These are phyloP conservation scores for Lipomyces spencermartinsiae DNA, from an alignment of 805 yeast genomes.

Conservation along the genomic window DNA sequence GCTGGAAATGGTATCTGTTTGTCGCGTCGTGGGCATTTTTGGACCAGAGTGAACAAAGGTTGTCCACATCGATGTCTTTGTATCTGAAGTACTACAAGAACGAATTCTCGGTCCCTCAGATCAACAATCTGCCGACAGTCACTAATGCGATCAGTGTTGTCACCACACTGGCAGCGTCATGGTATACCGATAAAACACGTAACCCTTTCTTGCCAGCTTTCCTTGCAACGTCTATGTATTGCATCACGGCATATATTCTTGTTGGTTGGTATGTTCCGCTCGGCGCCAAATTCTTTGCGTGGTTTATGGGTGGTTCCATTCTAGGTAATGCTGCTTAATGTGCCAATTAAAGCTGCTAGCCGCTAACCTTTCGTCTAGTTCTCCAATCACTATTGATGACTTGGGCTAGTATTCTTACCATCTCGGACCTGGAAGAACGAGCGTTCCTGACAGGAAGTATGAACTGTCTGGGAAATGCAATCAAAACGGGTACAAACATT, in stretches of 20 bases:
- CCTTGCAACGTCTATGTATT: slow-evolving; percentile 43
- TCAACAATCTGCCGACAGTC: slow-evolving; percentile 52
- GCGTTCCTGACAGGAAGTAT: slow-evolving; percentile 47
- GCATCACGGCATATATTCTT: slow-evolving; percentile 50
- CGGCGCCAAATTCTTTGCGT: slow-evolving; percentile 66
- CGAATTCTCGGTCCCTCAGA: slow-evolving; percentile 46
- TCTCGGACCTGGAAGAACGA: slow-evolving; percentile 42
- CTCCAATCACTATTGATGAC: slow-evolving; percentile 31
- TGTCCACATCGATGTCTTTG: slow-evolving; percentile 19
- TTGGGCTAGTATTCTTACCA: slow-evolving; percentile 27
- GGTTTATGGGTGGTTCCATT: slow-evolving; percentile 37
- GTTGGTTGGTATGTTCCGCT: slow-evolving; percentile 64
- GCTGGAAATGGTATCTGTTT: slow-evolving; percentile 48
- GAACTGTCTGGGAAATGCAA: slow-evolving; percentile 52
- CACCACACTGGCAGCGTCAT: slow-evolving; percentile 47
- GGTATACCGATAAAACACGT: slow-evolving; percentile 24
- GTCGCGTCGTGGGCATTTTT: slow-evolving; percentile 48
- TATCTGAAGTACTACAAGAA: slow-evolving; percentile 22
- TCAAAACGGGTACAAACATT: slow-evolving; percentile 55
- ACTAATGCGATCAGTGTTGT: slow-evolving; percentile 53
- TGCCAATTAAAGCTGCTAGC: background rate
- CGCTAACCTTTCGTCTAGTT: background rate
- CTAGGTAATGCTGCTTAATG: background rate
- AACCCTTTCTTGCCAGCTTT: slow-evolving; percentile 49
- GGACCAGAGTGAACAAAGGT: slow-evolving; percentile 38